Base-by-base conservation (phyloP, 208 protist genomes). In the Acanthamoeba culbertsoni region DNA sequence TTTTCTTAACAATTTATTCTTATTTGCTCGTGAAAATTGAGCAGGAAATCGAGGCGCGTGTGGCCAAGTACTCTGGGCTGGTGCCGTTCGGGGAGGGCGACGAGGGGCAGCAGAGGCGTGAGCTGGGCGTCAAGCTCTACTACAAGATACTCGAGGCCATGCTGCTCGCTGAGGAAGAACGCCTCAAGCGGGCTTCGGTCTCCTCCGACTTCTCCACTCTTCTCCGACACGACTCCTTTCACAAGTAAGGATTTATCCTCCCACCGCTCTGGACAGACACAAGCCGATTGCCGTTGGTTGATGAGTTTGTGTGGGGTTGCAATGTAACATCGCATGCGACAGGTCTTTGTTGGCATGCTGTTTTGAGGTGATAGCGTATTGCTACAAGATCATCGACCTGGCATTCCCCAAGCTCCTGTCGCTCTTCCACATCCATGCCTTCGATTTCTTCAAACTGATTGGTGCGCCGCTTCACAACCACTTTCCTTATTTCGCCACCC, bases 101-200 rank as follows among this genome's bases (percentile, higher is more conserved):
- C 20, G 68, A 79, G 68, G 68, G 68, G 4, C 68, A 28, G 68
- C 68, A 79, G 31, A 4, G 77, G 46, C 77, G 77, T 3, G 43
- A 55, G 8, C 46, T 88, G 16, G 77, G 48, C 35, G 37, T 88
- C 77, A 88, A 88, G 48, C 77, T 88, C n/a, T 88, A 88, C 37
- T 88, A 88, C 77, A 88, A 88, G 77, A 88, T 88, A 20, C 77
- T 88, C 14, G 77, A 88, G 51, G 77, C 77, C 42, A 88, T 88
- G 77, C 51, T 88, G 3, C 46, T 62, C 23, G 77, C 77, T 23
- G 77, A 88, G 48, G 77, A 88, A 48, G 77, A 88, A 23, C 77
- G 77, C 14, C 51, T 88, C 48, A 79, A 79, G 68, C 68, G 68
- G 26, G 68, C 68, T 42, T 79, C 68, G 4, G 40, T 79, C 40